These are phyloP conservation scores for Wickerhamiella spandovensis DNA, from an alignment of 805 yeast species.

Conservation along the genomic window DNA sequence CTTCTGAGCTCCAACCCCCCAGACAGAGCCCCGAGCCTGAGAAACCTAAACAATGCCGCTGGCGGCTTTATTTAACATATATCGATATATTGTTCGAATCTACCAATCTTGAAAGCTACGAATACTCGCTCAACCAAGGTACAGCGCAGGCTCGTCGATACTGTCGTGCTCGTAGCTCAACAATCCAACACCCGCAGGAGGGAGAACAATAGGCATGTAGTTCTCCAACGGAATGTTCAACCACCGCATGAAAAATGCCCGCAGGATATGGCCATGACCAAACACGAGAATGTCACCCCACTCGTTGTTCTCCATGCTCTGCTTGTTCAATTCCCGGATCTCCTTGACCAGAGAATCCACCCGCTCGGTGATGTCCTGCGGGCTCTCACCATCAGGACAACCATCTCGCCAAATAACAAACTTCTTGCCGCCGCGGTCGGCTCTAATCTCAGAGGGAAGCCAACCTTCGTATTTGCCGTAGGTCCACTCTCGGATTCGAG, in stretches of 20 bases:
- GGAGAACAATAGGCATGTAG: slow-evolving; percentile 74
- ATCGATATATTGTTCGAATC: too few species aligned
- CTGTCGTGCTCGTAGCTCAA: slow-evolving; percentile 78
- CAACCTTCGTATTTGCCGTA: slow-evolving; percentile 93
- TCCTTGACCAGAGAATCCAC: slow-evolving; percentile 56
- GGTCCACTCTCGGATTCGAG: slow-evolving; percentile 86
- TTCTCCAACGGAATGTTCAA: slow-evolving; percentile 39
- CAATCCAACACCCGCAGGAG: slow-evolving; percentile 93
- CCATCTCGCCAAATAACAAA: slow-evolving; percentile 84
- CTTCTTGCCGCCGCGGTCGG: slow-evolving; percentile 8
- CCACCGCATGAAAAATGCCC: slow-evolving; percentile 89
- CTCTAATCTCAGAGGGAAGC: slow-evolving; percentile 46
- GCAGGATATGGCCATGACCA: slow-evolving; percentile 87
- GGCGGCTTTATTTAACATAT: not conserved
- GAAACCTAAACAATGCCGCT: not conserved
- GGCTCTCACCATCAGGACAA: slow-evolving; percentile 78
- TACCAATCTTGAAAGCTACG: too few species aligned
- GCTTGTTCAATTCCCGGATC: slow-evolving; percentile 37
- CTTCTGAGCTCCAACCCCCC: too few species aligned
- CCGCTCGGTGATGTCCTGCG: slow-evolving; percentile 52
- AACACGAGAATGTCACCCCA: slow-evolving; percentile 67
- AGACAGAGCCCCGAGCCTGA: too few species aligned
- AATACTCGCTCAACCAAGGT: slow-evolving; percentile 33
- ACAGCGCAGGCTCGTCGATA: slow-evolving; percentile 76
- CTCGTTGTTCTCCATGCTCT: slow-evolving; percentile 23